Evolutionary conservation across 768 basidiomycete genomes (phyloP).

Genomic region (Hericium rajendrae): DNA sequence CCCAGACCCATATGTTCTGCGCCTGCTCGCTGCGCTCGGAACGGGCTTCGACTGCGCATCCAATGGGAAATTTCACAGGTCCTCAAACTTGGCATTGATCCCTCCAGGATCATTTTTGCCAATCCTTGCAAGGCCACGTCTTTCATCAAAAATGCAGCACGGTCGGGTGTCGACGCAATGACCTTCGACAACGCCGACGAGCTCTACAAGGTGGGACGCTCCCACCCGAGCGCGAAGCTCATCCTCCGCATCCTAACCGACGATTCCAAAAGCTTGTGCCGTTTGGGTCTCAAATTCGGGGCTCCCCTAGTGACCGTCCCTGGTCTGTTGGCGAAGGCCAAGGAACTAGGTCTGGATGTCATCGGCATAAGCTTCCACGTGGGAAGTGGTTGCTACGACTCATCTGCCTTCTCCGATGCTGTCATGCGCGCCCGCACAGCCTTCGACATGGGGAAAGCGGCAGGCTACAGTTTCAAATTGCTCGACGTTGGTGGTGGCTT

Average conservation of each 20-base stretch:
- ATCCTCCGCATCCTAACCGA: slow-evolving; percentile 96
- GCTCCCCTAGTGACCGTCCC: slow-evolving; percentile 78
- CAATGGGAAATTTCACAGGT: slow-evolving; percentile 85
- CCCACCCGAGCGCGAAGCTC: slow-evolving; percentile 74
- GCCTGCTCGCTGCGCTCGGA: slow-evolving; percentile 83
- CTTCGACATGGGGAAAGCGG: slow-evolving; percentile 79
- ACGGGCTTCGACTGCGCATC: slow-evolving; percentile 97
- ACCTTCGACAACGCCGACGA: slow-evolving; percentile 99
- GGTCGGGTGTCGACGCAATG: slow-evolving; percentile 80
- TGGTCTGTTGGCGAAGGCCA: slow-evolving; percentile 67
- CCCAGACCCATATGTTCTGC: slow-evolving; percentile 90
- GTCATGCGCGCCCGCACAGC: slow-evolving; percentile 71
- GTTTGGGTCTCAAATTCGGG: slow-evolving; percentile 94
- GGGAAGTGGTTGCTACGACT: slow-evolving; percentile 93
- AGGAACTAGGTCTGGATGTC: slow-evolving; percentile 72
- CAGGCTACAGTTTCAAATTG: slow-evolving; percentile 73
- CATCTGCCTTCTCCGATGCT: slow-evolving; percentile 83
- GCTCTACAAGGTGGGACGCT: slow-evolving; percentile 80
- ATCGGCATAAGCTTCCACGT: slow-evolving; percentile 97
- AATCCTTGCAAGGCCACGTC: slow-evolving; percentile 98
- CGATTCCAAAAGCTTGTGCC: slow-evolving; percentile 90
- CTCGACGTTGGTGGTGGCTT: slow-evolving; percentile 97
- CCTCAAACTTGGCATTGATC: slow-evolving; percentile 59
- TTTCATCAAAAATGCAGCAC: slow-evolving; percentile 80
- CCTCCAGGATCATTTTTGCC: slow-evolving; percentile 88